These are phyloP conservation scores for Cucumis melo DNA, from an alignment of 306 rosid species.

Conservation along the genomic window DNA sequence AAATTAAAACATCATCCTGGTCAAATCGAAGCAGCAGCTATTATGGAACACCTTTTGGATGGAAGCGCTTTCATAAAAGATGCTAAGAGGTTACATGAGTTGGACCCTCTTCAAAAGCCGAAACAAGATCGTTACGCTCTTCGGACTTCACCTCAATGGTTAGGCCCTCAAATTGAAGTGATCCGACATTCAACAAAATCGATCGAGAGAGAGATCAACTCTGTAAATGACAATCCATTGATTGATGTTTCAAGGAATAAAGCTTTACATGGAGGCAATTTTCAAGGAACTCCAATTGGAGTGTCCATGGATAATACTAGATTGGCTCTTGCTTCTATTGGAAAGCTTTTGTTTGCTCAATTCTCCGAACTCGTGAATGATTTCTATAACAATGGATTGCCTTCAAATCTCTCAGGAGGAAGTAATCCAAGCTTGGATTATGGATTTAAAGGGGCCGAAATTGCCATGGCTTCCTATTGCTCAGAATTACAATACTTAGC, in stretches of 20 bases:
- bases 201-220: constrained; percentile 33
- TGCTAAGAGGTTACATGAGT: constrained; percentile 4
- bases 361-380: constrained; percentile 30
- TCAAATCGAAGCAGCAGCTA: constrained; percentile 12
- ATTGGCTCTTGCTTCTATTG: constrained; percentile 15
- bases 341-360: constrained; percentile 1
- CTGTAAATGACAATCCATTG: constrained; percentile 11
- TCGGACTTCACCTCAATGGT: constrained; percentile 39
- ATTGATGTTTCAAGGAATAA: constrained; percentile 26
- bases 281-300: constrained; percentile 10
- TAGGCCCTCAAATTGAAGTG: constrained; percentile 39
- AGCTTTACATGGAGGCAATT: constrained; percentile 14
- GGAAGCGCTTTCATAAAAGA: constrained; percentile 27
- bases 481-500: constrained; percentile 15
- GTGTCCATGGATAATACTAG: constrained; percentile 37
- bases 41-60: constrained; percentile 32
- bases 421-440: constrained; percentile 5
- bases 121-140: constrained; percentile 39
- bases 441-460: background rate
- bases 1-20: constrained; percentile 34
- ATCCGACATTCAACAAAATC: constrained; percentile 23
- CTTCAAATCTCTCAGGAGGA: constrained; percentile 14
- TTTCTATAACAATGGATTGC: constrained; percentile 20
- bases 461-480: constrained; percentile 1
- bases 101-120: background rate